These are phyloP conservation scores for Kwoniella newhampshirensis DNA, from an alignment of 768 basidiomycete species.

Conservation along the genomic window DNA sequence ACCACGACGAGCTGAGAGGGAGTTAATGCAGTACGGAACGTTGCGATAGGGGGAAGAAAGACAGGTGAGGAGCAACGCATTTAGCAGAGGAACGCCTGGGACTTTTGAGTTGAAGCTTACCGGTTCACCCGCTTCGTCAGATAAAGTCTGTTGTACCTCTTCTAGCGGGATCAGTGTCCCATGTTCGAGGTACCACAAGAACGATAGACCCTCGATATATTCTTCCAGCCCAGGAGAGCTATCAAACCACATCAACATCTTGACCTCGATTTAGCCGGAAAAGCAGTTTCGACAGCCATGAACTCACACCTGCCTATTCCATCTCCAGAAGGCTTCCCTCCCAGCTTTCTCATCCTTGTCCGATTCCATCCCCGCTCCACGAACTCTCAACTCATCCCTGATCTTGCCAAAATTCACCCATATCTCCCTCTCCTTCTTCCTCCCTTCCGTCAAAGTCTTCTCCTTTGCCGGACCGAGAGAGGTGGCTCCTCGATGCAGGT, in stretches of 20 bases:
- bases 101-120: too few relatives aligned
- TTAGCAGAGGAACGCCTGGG: too few relatives aligned
- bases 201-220: constrained; percentile 90
- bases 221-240: constrained; percentile 73
- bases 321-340: constrained; percentile 35
- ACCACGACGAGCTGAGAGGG: constrained; percentile 80
- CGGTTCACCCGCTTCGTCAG: constrained; percentile 63
- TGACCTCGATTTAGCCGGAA: not conserved
- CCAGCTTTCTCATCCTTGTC: constrained; percentile 30
- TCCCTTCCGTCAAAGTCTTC: constrained; percentile 49
- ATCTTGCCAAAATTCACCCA: constrained; percentile 65
- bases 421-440: constrained; percentile 68
- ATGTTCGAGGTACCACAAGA: constrained; percentile 77
- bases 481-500: constrained; percentile 70
- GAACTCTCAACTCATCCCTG: constrained; percentile 49
- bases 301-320: constrained; percentile 49
- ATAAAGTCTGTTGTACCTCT: constrained; percentile 67
- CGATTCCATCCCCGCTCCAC: constrained; percentile 12
- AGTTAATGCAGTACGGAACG: too few relatives aligned
- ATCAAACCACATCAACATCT: not conserved
- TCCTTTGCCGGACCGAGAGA: constrained; percentile 25
- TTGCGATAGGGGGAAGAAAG: too few relatives aligned
- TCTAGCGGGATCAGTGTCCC: constrained; percentile 62
- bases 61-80: too few relatives aligned
- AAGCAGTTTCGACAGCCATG: not conserved